Base-by-base conservation (phyloP, 2,329 filamentous ascomycete genomes). In the Ceratocystis destructans region DNA sequence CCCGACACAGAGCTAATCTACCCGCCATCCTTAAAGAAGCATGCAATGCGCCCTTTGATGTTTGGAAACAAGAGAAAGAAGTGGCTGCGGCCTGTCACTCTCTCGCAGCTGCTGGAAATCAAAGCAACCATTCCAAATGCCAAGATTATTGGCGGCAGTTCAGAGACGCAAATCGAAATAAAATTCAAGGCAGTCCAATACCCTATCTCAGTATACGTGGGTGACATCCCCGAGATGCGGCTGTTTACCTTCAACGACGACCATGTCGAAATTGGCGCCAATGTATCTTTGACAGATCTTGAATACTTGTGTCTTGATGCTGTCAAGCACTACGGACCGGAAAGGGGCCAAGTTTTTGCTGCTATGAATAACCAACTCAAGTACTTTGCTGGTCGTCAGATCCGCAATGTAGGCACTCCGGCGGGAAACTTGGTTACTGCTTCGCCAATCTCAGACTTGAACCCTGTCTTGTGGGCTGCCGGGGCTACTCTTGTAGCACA, bases 161-260 rank as follows among this genome's bases (percentile, higher is more conserved):
- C 92, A 1, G 94, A 99, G 75, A 97, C 93, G 0, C 94, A 97
- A 76, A 97, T 99, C 68, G 94, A 99, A 76, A 89, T 95, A 77
- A 96, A 96, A 76, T 97, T 99, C 82, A 97, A 97, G 78, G 90
- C 87, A 0, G 84, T 96, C 79, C 83, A 91, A 71, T 97, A 97
- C 73, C 87, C 87, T 3, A 85, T 89, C 0, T 96, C 92, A 0
- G 89, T 99, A 0, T 97, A 88, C 70, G 89, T 97, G 8, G 92
- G 93, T 10, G 94, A 99, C 72, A 96, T 99, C 67, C 79, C 89
- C 0, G 94, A 97, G 76, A 78, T 99, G 67, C 82, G 90, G 12
- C 87, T 92, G 70, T 97, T 90, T 73, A 80, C 79, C 3, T 87
- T 96, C 73, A 81, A 88, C 53, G 86, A 93, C 3, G 86, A 95